Evolutionary conservation across 805 yeast genomes (phyloP).

Genomic region (Phaffomyces antillensis): DNA sequence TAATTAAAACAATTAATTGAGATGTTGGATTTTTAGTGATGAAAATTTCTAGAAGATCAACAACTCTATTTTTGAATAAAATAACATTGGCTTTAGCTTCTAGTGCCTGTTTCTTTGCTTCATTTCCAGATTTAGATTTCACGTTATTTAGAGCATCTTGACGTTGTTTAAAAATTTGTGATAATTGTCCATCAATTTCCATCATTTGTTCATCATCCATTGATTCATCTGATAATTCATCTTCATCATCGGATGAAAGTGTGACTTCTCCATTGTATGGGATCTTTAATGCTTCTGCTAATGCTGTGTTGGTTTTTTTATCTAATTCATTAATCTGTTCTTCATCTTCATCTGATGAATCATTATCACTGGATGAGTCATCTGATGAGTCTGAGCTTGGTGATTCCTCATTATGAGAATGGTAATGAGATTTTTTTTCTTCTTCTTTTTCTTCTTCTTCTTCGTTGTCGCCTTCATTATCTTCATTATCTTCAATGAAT

Average conservation of each 20-base stretch:
- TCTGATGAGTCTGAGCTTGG: slow-evolving; percentile 18
- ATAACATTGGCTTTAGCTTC: slow-evolving; percentile 77
- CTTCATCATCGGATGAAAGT: slow-evolving; percentile 38
- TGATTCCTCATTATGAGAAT: slow-evolving; percentile 27
- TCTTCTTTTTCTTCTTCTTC: slow-evolving; percentile 26
- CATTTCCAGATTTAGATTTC: slow-evolving; percentile 49
- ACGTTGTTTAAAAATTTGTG: slow-evolving; percentile 80
- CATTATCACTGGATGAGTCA: slow-evolving; percentile 22
- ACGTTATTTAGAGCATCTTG: slow-evolving; percentile 52
- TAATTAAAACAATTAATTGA: slow-evolving; percentile 34
- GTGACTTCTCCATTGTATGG: slow-evolving; percentile 40
- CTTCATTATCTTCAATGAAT: slow-evolving; percentile 39
- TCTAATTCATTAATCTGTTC: slow-evolving; percentile 36
- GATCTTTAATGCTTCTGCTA: slow-evolving; percentile 67
- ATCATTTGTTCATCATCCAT: slow-evolving; percentile 97
- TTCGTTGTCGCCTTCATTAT: slow-evolving; percentile 27
- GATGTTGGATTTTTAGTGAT: slow-evolving; percentile 27
- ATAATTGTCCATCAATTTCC: slow-evolving; percentile 80
- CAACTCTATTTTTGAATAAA: slow-evolving; percentile 67
- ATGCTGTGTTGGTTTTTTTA: slow-evolving; percentile 49
- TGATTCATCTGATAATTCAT: slow-evolving; percentile 62
- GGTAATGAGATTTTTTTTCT: slow-evolving; percentile 23
- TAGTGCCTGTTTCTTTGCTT: slow-evolving; percentile 62
- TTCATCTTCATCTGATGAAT: slow-evolving; percentile 22
- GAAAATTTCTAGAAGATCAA: slow-evolving; percentile 70